A percentile compares a stretch with the other conserved stretches of the same genome.
phyloP scores from a whole-genome alignment of 345 rosid species.

The Ceriops tagal region DNA sequence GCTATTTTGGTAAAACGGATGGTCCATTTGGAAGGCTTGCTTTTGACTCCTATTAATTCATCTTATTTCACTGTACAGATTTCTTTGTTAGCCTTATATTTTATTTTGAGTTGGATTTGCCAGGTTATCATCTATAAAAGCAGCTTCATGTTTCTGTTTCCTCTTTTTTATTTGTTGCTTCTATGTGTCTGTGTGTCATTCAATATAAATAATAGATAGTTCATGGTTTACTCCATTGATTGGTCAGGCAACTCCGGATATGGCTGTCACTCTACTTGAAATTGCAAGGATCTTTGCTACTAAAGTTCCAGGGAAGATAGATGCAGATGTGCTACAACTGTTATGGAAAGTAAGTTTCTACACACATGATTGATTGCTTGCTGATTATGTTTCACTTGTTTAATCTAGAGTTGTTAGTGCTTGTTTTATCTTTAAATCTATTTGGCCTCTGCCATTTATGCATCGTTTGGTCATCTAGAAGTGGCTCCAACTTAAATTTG shows the following conservation, averaged over 20 bases:
- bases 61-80: too few relatives aligned
- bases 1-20: neutral
- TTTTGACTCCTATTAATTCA: too few relatives aligned
- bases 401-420: neutral
- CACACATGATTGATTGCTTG: neutral
- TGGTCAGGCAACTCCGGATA: slow-evolving; percentile 91
- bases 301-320: slow-evolving; percentile 99
- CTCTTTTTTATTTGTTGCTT: neutral
- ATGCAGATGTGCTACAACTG: slow-evolving; percentile 93
- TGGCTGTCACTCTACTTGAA: slow-evolving; percentile 99
- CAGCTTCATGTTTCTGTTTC: too few relatives aligned
- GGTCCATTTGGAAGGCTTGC: too few relatives aligned
- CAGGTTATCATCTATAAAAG: too few relatives aligned
- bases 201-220: neutral
- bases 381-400: too few relatives aligned
- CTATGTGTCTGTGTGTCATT: neutral
- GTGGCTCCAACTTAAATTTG: slow-evolving; percentile 3
- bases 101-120: too few relatives aligned
- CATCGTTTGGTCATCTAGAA: neutral
- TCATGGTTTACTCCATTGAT: slow-evolving; percentile 15
- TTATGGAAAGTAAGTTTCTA: slow-evolving; percentile 76
- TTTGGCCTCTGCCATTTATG: neutral
- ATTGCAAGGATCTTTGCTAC: slow-evolving; percentile 99
- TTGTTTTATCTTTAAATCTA: slow-evolving; percentile 9
- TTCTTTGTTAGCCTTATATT: too few relatives aligned